Base-by-base conservation (phyloP, 2,329 filamentous ascomycete species). In the Chrysoporthe austroafricana region DNA sequence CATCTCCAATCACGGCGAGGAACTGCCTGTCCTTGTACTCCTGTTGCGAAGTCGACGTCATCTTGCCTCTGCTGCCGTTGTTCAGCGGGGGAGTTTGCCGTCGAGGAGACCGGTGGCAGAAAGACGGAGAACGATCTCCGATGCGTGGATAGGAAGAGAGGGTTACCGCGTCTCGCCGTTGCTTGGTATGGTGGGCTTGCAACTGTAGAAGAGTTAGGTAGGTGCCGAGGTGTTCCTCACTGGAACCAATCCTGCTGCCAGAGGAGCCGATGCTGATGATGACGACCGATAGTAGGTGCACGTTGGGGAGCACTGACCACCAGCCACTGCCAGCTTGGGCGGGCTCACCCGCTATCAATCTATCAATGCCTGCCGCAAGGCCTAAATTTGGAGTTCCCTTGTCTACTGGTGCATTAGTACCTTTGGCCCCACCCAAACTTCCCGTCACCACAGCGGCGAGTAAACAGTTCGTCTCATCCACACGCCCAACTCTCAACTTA, bases 1-100 rank as follows among this genome's bases (percentile, higher is more conserved):
- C 96, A 80, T 99, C 96, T 63, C 96, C 96, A 77, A 99, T 99
- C 61, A 99, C 95, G 72, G 96, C 96, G 68, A 99, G 88, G 78
- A 99, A 97, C 82, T 99, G 91, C 75, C 96, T 88, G 81, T 98
- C 94, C 82, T 94, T 90, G 79, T 85, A 90, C 73, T 88, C 86
- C 71, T 84, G 82, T 73, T 86, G 83, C 59, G 82, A 85, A 85
- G 56, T 74, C 77, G 73, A 69, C n/a, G 62, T 34, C 48, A 63
- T 63, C n/a, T 56, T 60, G 62, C 32, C 48, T 44, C 14, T 57
- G n/a, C 42, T 43, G 34, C 18, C 18, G 26, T 34, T 32, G 43
- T 5, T 50, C 42, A 32, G 32, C 7, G 42, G 21, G 16, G 2
- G 32, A 36, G 59, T 32, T 34, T 18, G 50, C n/a, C 54, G 48